phyloP scores from a whole-genome alignment of 495 filamentous ascomycete genomes.

The Trypethelium eluteriae region DNA sequence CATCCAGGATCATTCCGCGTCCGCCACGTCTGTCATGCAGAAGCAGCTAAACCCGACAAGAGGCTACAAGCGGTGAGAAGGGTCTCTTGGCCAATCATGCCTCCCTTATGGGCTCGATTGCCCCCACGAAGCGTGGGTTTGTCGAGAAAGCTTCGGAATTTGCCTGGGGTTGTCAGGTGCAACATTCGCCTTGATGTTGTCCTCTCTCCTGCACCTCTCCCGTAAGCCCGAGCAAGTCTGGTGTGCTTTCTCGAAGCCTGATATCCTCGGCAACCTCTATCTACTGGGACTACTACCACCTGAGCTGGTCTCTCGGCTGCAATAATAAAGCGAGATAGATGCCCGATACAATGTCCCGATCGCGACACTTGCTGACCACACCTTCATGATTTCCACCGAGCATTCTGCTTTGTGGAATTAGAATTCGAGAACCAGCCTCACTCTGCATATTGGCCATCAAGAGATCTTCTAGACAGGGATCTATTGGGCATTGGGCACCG shows the following conservation, averaged over 20 bases:
- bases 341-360: not conserved
- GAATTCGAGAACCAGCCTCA: not conserved
- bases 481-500: too few species aligned
- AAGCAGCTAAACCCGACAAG: not conserved
- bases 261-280: too few species aligned
- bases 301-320: not conserved
- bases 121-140: not conserved
- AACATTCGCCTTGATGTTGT: not conserved
- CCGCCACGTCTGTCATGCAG: constrained; percentile 6
- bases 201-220: not conserved
- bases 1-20: not conserved
- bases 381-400: not conserved
- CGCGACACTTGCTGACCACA: not conserved
- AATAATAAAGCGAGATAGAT: not conserved
- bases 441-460: too few species aligned
- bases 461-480: too few species aligned
- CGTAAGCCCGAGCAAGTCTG: not conserved
- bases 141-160: not conserved
- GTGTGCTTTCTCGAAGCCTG: not conserved
- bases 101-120: not conserved
- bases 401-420: not conserved
- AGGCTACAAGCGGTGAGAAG: not conserved
- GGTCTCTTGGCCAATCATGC: not conserved
- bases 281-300: not conserved
- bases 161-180: not conserved